A percentile compares a stretch with the other conserved stretches of the same genome.
Conservation (phyloP, 2,329 filamentous ascomycete genomes). For the Thermothelomyces thermophilus region DNA sequence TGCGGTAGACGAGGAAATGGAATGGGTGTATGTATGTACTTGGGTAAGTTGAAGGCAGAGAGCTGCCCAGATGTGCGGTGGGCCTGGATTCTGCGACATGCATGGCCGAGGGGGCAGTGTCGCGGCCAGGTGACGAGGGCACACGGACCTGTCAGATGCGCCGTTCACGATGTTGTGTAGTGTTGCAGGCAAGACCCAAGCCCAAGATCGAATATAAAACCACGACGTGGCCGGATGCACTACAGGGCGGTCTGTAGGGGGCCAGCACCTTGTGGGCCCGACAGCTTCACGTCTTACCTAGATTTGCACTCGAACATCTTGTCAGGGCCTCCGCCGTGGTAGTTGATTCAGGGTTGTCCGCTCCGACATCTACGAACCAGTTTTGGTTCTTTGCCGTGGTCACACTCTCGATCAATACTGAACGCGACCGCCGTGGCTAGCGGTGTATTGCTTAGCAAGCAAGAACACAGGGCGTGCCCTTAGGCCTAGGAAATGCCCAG, state of each 20-base stretch:
- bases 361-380: conserved; percentile 2
- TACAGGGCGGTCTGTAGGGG: conserved; percentile 5
- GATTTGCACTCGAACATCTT: not conserved
- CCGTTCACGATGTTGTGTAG: not conserved
- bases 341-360: not conserved
- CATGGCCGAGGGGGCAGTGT: conserved; percentile 19
- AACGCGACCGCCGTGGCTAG: too few species aligned
- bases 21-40: too few species aligned
- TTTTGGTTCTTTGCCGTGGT: conserved; percentile 1
- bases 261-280: not conserved
- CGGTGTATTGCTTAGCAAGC: too few species aligned
- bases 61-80: too few species aligned
- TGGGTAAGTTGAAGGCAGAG: too few species aligned
- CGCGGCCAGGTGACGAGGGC: conserved; percentile 20
- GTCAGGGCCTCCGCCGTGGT: not conserved
- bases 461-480: too few species aligned
- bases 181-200: too few species aligned
- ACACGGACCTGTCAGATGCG: conserved; percentile 3
- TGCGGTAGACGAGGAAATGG: too few species aligned
- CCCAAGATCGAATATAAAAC: conserved; percentile 13
- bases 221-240: conserved; percentile 16
- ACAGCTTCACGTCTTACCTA: conserved; percentile 10
- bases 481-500: too few species aligned
- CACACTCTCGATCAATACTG: conserved; percentile 4
- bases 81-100: conserved; percentile 11